phyloP scores from a whole-genome alignment of 441 rosid genomes.

The Gossypium davidsonii region DNA sequence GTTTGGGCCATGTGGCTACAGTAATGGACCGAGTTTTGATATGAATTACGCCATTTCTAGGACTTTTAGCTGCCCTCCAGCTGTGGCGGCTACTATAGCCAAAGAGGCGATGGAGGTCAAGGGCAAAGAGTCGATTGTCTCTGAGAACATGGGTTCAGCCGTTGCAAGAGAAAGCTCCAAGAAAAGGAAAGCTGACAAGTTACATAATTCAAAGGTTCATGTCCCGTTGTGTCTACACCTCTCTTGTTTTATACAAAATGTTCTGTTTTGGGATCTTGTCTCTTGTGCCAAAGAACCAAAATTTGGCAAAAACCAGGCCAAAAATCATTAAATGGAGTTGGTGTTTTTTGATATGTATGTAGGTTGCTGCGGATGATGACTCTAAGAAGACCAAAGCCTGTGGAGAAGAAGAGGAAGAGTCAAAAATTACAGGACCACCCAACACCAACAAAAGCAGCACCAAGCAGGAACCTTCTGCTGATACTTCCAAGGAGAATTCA shows the following conservation, averaged over 20 bases:
- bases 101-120: conserved; percentile 22
- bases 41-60: conserved; percentile 27
- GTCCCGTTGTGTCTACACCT: too few relatives aligned
- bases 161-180: conserved; percentile 35
- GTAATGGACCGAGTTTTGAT: conserved; percentile 24
- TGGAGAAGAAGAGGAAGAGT: conserved; percentile 47
- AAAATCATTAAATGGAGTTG: not conserved
- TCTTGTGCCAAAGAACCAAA: not conserved
- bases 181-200: conserved; percentile 50
- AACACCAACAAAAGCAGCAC: conserved; percentile 24
- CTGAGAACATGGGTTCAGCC: conserved; percentile 24
- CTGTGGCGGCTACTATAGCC: conserved; percentile 17
- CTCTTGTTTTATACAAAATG: too few relatives aligned
- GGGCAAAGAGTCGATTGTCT: conserved; percentile 21
- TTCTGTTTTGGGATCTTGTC: not conserved
- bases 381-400: conserved; percentile 33
- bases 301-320: not conserved
- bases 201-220: conserved; percentile 32
- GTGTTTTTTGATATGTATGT: conserved; percentile 8
- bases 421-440: conserved; percentile 34
- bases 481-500: conserved; percentile 47
- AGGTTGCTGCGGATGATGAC: conserved; percentile 40
- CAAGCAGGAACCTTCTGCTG: conserved; percentile 33
- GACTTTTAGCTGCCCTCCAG: conserved; percentile 41
- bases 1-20: conserved; percentile 27